Evolutionary conservation across 805 yeast species (phyloP).

Genomic region (Wickerhamiella sorbophila): DNA sequence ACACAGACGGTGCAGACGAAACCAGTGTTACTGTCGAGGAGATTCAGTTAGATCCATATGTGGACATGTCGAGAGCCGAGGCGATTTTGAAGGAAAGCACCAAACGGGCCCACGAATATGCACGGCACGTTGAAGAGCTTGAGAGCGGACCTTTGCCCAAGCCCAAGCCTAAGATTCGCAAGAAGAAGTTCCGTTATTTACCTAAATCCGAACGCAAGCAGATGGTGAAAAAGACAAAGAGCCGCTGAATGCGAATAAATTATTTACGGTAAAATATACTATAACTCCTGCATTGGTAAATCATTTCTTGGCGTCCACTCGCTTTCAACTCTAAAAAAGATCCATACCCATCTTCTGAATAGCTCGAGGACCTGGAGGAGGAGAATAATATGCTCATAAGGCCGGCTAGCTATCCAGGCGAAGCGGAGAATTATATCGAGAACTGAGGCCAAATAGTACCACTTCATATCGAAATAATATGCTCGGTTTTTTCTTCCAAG

Average conservation of each 20-base stretch:
- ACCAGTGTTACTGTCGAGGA: conserved; percentile 46
- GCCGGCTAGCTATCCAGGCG: conserved; percentile 55
- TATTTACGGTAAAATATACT: background rate
- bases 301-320: conserved; percentile 34
- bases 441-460: conserved; percentile 43
- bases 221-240: conserved; percentile 32
- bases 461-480: conserved; percentile 19
- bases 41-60: conserved; percentile 44
- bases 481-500: conserved; percentile 33
- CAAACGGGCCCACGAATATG: conserved; percentile 70
- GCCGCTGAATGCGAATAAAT: conserved; percentile 1
- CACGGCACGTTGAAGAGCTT: conserved; percentile 44
- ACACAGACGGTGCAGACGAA: conserved; percentile 29
- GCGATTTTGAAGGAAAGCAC: conserved; percentile 62
- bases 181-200: conserved; percentile 79
- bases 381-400: conserved; percentile 46
- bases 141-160: conserved; percentile 22
- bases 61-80: conserved; percentile 52
- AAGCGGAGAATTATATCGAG: conserved; percentile 56
- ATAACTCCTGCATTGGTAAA: conserved; percentile 6
- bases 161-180: conserved; percentile 23
- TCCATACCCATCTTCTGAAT: conserved; percentile 80
- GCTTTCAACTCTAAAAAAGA: conserved; percentile 66
- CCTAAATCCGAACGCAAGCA: conserved; percentile 62
- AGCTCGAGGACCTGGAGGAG: conserved; percentile 61